A percentile compares a stretch with the other conserved stretches of the same genome.
These are phyloP conservation scores for Forsythia viridissima DNA, from an alignment of 257 asterid genomes.

Conservation along the genomic window DNA sequence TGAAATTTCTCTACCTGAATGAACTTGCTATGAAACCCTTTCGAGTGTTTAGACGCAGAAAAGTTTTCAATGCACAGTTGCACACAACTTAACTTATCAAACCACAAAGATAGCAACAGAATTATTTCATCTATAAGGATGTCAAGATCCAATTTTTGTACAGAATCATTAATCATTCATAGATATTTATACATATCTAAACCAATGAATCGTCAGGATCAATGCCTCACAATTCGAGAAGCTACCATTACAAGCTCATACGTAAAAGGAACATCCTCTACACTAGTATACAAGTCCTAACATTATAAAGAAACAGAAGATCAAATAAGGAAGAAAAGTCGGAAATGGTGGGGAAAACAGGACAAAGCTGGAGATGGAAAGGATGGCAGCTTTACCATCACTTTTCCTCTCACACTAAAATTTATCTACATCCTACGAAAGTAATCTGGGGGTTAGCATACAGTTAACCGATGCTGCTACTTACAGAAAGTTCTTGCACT, in stretches of 20 bases:
- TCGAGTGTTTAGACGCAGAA: no score
- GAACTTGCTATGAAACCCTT: background rate
- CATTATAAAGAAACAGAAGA: conserved; percentile 19
- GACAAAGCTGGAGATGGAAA: conserved; percentile 25
- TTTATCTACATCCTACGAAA: conserved; percentile 40
- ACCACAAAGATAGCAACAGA: no score
- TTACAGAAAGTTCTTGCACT: conserved; percentile 16
- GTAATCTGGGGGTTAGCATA: conserved; percentile 33
- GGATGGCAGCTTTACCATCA: conserved; percentile 55
- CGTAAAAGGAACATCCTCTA: conserved; percentile 3
- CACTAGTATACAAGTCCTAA: conserved; percentile 26
- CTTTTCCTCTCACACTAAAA: conserved; percentile 39
- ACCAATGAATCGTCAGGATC: background rate
- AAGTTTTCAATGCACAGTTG: background rate
- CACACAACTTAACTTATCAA: no score
- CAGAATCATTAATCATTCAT: background rate
- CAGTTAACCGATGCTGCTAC: conserved; percentile 25
- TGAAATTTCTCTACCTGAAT: background rate
- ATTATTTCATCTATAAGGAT: background rate
- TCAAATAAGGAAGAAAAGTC: conserved; percentile 1
- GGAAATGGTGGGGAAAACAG: background rate
- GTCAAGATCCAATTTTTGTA: background rate
- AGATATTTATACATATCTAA: background rate
- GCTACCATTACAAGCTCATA: conserved; percentile 4
- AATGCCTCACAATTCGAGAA: conserved; percentile 5